Evolutionary conservation across 495 filamentous ascomycete genomes (phyloP).

Genomic region (Penicillium chermesinum): DNA sequence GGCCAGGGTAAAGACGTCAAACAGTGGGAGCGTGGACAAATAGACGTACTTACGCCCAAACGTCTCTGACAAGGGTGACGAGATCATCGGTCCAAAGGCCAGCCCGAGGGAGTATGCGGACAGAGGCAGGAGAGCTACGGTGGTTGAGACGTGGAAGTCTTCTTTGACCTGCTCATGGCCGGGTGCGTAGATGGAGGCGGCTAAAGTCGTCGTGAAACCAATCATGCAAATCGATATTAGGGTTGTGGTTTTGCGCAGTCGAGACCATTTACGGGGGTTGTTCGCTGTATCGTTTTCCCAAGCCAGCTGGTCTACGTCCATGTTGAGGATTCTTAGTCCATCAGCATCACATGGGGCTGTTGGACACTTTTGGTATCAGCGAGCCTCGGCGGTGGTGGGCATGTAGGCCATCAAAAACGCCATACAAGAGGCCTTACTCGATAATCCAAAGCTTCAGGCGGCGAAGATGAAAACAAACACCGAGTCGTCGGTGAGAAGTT

Average conservation of each 20-base stretch:
- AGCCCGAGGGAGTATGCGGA: slow-evolving; percentile 54
- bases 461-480: too few species aligned
- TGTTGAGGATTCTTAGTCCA: not conserved
- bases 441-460: too few species aligned
- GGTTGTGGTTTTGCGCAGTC: not conserved
- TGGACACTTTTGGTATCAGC: too few species aligned
- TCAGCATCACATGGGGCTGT: too few species aligned
- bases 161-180: slow-evolving; percentile 30
- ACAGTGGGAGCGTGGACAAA: slow-evolving; percentile 46
- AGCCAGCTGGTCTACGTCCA: not conserved
- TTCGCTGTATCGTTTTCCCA: not conserved
- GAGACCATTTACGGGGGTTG: slow-evolving; percentile 1
- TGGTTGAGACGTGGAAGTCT: slow-evolving; percentile 44
- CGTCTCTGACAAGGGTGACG: slow-evolving; percentile 54
- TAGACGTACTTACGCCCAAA: slow-evolving; percentile 53
- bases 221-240: not conserved
- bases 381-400: too few species aligned
- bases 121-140: slow-evolving; percentile 50
- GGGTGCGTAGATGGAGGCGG: slow-evolving; percentile 1
- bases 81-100: slow-evolving; percentile 55
- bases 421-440: too few species aligned
- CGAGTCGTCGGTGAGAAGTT: too few species aligned
- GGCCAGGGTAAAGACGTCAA: slow-evolving; percentile 60
- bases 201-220: not conserved
- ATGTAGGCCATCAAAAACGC: too few species aligned